Conservation (phyloP, 192 early-diverging fungal genomes). For the Gaertneriomyces sp. region DNA sequence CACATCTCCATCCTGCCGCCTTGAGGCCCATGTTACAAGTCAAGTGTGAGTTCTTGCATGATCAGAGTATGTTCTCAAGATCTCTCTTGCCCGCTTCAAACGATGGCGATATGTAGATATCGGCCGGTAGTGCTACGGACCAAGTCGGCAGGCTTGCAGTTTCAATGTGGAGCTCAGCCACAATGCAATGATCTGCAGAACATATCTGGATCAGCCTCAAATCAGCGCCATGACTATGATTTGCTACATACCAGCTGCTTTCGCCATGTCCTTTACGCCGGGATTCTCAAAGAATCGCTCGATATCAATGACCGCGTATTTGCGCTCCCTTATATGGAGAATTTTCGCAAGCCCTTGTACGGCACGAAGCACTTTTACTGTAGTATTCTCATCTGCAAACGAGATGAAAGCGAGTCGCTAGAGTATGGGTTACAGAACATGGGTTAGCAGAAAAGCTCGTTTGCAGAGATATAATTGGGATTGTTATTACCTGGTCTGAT, state of each 20-base stretch:
- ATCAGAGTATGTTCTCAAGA: too few species aligned
- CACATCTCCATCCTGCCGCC: too few species aligned
- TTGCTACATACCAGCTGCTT: background rate
- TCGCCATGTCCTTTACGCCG: background rate
- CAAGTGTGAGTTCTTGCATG: too few species aligned
- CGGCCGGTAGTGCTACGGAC: too few species aligned
- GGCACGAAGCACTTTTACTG: constrained; percentile 5
- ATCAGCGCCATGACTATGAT: too few species aligned
- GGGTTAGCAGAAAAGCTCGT: background rate
- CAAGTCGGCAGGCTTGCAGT: too few species aligned
- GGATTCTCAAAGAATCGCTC: constrained; percentile 8
- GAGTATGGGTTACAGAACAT: background rate
- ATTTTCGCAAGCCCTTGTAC: background rate
- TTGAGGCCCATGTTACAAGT: too few species aligned
- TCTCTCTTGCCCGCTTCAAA: too few species aligned
- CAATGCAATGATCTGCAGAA: too few species aligned
- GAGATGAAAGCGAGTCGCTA: constrained; percentile 11
- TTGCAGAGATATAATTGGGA: background rate
- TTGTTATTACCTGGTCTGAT: background rate
- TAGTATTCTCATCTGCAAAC: background rate
- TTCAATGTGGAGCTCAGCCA: too few species aligned
- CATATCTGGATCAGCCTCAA: too few species aligned
- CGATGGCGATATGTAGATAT: too few species aligned
- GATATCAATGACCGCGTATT: background rate
- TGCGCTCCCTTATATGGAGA: constrained; percentile 11